Base-by-base conservation (phyloP, 2,329 filamentous ascomycete genomes). In the Harringtonia aguacate region DNA sequence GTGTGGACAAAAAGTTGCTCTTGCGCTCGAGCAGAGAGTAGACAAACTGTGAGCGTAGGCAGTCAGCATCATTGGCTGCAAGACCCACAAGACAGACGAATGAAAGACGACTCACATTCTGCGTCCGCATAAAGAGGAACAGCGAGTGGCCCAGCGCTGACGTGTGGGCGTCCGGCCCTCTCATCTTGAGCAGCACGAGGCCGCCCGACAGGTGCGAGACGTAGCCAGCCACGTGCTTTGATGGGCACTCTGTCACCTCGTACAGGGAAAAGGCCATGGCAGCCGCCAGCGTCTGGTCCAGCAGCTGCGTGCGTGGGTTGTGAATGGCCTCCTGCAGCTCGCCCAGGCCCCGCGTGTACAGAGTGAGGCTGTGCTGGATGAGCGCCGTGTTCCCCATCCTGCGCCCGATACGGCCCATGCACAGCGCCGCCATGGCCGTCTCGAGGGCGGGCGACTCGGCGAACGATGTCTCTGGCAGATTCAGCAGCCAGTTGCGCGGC, bases 201-300 rank as follows among this genome's bases (percentile, higher is more conserved):
- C 46, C 45, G 17, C 54, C 54, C 3, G 22, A 20, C 28, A 52
- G 49, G 41, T 56, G 54, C 5, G 52, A 45, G 41, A 35, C n/a
- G 39, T 52, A 55, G 14, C 31, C 54, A 33, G 48, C 33, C 3
- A 38, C 8, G 14, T 24, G 46, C 2, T 27, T 31, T 2, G 46
- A 37, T 0, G 54, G 53, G 17, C 51, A 54, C 41, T 54, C 53
- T 39, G 44, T 43, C 18, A 55, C 34, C 46, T 56, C 54, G 46
- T 53, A 56, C 41, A 52, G 31, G 22, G 52, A 39, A 24, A 53
- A 44, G 1, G 50, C 50, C 44, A 51, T 20, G 35, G 46, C 49
- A 14, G 53, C 52, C 2, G 53, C 53, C 21, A 55, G 41, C 8
- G 42, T 55, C 40, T 53, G 44, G 40, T 52, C 50, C 4, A 31